These are phyloP conservation scores for Coemansia sp. DNA, from an alignment of 192 early-diverging fungal genomes.

Conservation along the genomic window DNA sequence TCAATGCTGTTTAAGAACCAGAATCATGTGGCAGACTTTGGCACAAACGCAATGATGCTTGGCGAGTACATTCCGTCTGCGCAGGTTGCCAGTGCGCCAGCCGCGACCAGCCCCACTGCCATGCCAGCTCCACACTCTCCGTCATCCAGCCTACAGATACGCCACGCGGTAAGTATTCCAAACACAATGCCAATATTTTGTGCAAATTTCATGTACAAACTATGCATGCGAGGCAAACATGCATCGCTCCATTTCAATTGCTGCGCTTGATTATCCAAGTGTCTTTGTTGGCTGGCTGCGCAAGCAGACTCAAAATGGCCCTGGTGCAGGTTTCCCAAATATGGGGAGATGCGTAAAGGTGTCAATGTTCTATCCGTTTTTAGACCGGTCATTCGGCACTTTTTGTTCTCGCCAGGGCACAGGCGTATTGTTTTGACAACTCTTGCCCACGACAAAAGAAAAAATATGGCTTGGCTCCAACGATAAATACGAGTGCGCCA, in stretches of 20 bases:
- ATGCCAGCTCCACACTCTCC: slow-evolving; percentile 3
- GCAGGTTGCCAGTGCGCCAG: background rate
- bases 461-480: background rate
- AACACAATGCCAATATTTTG: background rate
- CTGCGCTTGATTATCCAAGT: too few species aligned
- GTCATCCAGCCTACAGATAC: slow-evolving; percentile 9
- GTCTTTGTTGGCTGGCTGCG: too few species aligned
- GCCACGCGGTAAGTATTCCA: slow-evolving; percentile 30
- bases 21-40: slow-evolving; percentile 13
- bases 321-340: background rate
- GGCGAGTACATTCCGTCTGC: background rate
- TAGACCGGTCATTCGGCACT: too few species aligned
- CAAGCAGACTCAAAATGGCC: background rate
- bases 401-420: background rate
- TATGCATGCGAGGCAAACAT: background rate
- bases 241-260: too few species aligned
- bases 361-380: background rate
- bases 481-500: background rate
- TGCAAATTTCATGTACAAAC: background rate
- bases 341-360: background rate
- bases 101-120: slow-evolving; percentile 2
- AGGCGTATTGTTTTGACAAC: background rate
- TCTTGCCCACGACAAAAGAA: background rate
- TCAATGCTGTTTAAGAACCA: slow-evolving; percentile 31
- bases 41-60: slow-evolving; percentile 7